Conservation (phyloP, 2,329 filamentous ascomycete species). For the Boeremia exigua region DNA sequence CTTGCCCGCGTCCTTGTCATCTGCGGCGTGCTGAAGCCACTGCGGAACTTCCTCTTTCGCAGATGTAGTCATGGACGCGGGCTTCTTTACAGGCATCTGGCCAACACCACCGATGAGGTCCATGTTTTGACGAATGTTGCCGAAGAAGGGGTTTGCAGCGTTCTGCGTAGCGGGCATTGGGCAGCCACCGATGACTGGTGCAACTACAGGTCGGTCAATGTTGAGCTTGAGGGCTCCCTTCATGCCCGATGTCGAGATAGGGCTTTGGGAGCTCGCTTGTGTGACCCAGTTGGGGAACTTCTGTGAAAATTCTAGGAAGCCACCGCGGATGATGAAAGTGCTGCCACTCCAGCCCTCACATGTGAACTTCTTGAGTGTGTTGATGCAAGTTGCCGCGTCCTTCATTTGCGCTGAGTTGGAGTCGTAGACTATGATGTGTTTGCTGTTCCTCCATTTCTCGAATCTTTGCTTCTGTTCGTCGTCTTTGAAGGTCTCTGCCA, state of each 20-base stretch:
- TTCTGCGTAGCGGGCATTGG: constrained; percentile 74
- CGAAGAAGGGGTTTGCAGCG: constrained; percentile 86
- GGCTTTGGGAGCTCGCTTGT: constrained; percentile 47
- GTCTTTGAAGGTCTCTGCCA: constrained; percentile 83
- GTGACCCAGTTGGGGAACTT: constrained; percentile 68
- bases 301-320: constrained; percentile 75
- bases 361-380: constrained; percentile 92
- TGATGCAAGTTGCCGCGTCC: constrained; percentile 79
- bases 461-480: constrained; percentile 75
- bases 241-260: constrained; percentile 29
- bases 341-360: constrained; percentile 80
- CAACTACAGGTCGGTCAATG: constrained; percentile 57
- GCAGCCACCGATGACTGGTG: constrained; percentile 88
- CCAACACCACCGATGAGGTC: constrained; percentile 93
- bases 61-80: constrained; percentile 57
- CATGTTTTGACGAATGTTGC: constrained; percentile 95
- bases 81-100: constrained; percentile 70
- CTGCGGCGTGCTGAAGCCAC: constrained; percentile 77
- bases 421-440: constrained; percentile 88
- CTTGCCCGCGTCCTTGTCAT: constrained; percentile 75
- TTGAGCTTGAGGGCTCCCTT: constrained; percentile 33
- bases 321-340: constrained; percentile 78
- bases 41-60: constrained; percentile 65
- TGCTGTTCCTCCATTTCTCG: constrained; percentile 74
- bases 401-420: constrained; percentile 75